phyloP scores from a whole-genome alignment of 78 protist genomes.

The Monosiga brevicollis region DNA sequence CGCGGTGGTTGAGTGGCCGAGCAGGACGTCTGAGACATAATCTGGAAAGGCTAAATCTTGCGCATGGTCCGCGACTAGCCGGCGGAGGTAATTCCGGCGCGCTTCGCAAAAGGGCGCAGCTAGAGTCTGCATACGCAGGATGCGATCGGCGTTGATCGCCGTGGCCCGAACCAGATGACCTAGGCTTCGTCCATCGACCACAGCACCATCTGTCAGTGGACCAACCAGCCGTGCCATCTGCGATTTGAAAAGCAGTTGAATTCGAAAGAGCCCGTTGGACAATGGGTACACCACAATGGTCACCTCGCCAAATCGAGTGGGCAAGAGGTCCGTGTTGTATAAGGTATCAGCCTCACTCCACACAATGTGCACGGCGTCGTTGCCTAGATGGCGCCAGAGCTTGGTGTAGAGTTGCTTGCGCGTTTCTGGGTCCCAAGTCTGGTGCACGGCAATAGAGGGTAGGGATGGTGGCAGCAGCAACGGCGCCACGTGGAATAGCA shows the following conservation, averaged over 20 bases:
- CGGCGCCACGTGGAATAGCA: neutral
- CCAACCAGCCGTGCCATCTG: neutral
- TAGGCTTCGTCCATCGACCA: neutral
- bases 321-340: neutral
- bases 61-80: too few relatives aligned
- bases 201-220: neutral
- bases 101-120: too few relatives aligned
- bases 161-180: neutral
- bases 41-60: too few relatives aligned
- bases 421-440: too few relatives aligned
- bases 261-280: neutral
- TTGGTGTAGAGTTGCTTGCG: neutral
- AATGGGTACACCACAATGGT: neutral
- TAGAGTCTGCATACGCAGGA: too few relatives aligned
- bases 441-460: neutral
- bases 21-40: too few relatives aligned
- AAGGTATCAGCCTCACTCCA: neutral
- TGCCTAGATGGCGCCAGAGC: neutral
- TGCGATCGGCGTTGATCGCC: neutral
- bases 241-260: neutral
- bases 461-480: too few relatives aligned
- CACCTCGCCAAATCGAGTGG: neutral
- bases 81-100: too few relatives aligned
- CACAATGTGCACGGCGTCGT: neutral
- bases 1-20: too few relatives aligned